Conservation (phyloP, 2,329 filamentous ascomycete species). For the Microsporum audouinii region DNA sequence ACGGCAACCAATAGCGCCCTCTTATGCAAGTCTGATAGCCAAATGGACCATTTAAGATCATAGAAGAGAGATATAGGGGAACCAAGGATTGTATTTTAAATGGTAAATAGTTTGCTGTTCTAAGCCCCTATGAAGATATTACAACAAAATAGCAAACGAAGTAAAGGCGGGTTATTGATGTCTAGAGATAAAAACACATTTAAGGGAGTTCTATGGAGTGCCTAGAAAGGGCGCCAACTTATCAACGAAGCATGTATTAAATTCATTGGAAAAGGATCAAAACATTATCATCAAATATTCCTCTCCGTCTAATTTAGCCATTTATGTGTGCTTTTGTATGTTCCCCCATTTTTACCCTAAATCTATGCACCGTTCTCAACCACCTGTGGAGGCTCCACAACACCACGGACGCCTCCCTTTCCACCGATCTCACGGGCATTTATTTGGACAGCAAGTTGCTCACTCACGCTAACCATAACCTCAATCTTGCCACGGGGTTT, state of each 20-base stretch:
- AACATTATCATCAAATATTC: background rate
- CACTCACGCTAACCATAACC: constrained; percentile 77
- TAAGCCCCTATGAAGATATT: no score
- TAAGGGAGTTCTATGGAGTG: background rate
- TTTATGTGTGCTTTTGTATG: constrained; percentile 1
- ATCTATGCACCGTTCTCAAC: constrained; percentile 20
- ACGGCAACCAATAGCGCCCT: background rate
- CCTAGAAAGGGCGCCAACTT: background rate
- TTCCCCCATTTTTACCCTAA: background rate
- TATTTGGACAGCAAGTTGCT: constrained; percentile 67
- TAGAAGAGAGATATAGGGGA: no score
- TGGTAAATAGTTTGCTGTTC: no score
- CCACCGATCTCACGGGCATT: constrained; percentile 76
- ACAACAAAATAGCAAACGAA: background rate
- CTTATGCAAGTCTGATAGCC: background rate
- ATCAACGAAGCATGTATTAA: background rate
- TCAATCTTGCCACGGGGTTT: constrained; percentile 88
- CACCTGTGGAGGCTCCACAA: constrained; percentile 34
- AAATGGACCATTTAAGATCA: background rate
- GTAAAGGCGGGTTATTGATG: no score
- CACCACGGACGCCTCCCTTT: constrained; percentile 69
- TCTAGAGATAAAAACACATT: no score
- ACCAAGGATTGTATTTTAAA: no score
- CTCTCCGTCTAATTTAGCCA: background rate
- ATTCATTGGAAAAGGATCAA: background rate